Evolutionary conservation across 305 asterid species (phyloP), one percentile per base, ranked within the genome.

Genomic region (Fraxinus latifolia): DNA sequence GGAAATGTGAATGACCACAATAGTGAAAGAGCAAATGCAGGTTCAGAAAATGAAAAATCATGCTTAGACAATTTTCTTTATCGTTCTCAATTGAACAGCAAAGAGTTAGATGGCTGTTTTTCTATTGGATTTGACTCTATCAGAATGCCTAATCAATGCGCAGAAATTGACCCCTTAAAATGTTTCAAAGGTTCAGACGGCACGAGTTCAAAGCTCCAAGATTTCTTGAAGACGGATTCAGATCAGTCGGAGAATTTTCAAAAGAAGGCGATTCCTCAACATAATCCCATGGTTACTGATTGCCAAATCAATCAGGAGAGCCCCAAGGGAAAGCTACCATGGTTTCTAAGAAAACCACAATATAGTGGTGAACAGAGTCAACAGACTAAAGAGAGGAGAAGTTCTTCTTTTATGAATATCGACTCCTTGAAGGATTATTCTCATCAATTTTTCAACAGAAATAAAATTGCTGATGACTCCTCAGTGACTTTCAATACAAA

Each of bases 391-490:
- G 86, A 23, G 86, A 77, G 72, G 60, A 89, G 36, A 74, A 81
- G 82, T 70, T 85, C 88, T 23, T 85, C 87, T 82, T 89, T 90
- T 68, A 89, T 92, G 94, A 92, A 92, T 89, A 87, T 92, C n/a
- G 92, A 91, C 74, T 90, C 95, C 23, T 84, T 94, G 90, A 94
- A 91, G 84, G 84, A 85, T 72, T 77, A 77, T 60, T 90, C 95
- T 76, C 88, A 83, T 58, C 88, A 80, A 21, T 94, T 89, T 77
- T 93, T 94, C 77, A 83, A 79, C 79, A 90, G 79, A 82, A 81
- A 83, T 53, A 89, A 83, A 83, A 71, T 5, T 0, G 60, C 88
- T 6, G 80, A 85, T 65, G 83, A 70, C 7, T 37, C 89, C 77
- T 73, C 84, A 21, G 83, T 47, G 58, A 62, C 62, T 50, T 77